Base-by-base conservation (phyloP, 441 rosid genomes). In the Syzygium malaccense region DNA sequence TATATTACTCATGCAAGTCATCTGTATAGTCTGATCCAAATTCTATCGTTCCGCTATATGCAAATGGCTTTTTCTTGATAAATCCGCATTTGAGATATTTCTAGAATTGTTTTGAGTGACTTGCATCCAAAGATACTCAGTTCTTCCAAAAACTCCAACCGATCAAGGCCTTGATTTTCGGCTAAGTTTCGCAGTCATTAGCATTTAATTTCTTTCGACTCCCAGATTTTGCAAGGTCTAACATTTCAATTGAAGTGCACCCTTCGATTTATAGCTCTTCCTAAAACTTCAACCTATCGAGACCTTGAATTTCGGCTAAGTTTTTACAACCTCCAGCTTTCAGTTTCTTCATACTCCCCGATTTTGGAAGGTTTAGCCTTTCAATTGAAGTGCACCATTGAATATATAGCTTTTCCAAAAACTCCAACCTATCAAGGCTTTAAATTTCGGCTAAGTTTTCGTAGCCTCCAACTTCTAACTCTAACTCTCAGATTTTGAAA, bases 351-450 rank as follows among this genome's bases (percentile, higher is more conserved):
- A 57, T 9, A n/a, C 71, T 62, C 33, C 20, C 0, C 0, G 0
- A 62, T 14, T 62, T n/a, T 15, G 19, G 71, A 62, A 62, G 71
- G 19, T 62, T 0, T 62, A 15, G 71, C 71, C 10, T n/a, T 62
- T 62, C 19, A 62, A n/a, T 62, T n/a, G 33, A 15, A 62, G 4
- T 14, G 1, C 0, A n/a, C 71, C 19, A 0, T n/a, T 62, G 1
- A 17, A 62, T n/a, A 62, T n/a, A n/a, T n/a, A 62, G 4, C 0
- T n/a, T n/a, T 62, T 62, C 37, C 0, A 62, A n/a, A n/a, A 62
- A 14, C 11, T n/a, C 33, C 10, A 62, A 62, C 33, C 7, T 17
- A 3, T 62, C 19, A 0, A 62, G 68, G 14, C 4, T 19, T 62
- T 62, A 19, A 62, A 62, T 62, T n/a, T 62, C 0, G 19, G 2